phyloP scores from a whole-genome alignment of 148 eudicot species.

The Vaccinium corymbosum region DNA sequence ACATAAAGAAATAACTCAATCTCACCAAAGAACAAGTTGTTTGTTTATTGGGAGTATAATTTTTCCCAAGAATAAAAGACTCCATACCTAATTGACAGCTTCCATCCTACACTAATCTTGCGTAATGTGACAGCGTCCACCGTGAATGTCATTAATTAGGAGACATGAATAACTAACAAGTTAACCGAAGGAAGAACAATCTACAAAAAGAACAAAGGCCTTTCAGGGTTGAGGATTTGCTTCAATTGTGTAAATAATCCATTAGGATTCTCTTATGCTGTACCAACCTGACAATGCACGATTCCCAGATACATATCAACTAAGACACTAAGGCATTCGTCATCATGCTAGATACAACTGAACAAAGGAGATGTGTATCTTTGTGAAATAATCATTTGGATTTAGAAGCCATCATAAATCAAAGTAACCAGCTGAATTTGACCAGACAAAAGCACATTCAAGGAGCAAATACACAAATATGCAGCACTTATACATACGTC shows the following conservation, averaged over 20 bases:
- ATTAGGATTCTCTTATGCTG: background rate
- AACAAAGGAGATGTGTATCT: background rate
- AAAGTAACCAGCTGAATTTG: background rate
- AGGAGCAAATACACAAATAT: background rate
- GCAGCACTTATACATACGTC: background rate
- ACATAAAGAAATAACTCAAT: background rate
- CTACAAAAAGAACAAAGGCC: background rate
- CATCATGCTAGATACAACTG: background rate
- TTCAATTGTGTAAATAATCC: background rate
- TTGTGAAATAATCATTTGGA: background rate
- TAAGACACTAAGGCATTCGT: background rate
- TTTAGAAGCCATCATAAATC: background rate
- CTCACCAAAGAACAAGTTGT: background rate
- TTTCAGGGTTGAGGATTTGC: background rate
- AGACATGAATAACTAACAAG: background rate
- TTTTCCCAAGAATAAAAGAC: background rate
- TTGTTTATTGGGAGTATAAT: background rate
- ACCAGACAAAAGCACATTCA: background rate
- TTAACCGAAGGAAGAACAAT: background rate
- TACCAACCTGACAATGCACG: background rate
- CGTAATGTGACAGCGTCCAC: background rate
- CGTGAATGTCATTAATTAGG: background rate
- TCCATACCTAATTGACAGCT: background rate
- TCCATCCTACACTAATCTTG: background rate
- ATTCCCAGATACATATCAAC: background rate